phyloP scores from a whole-genome alignment of 225 moss, liverwort and hornwort species.

The Ulota crispa region DNA sequence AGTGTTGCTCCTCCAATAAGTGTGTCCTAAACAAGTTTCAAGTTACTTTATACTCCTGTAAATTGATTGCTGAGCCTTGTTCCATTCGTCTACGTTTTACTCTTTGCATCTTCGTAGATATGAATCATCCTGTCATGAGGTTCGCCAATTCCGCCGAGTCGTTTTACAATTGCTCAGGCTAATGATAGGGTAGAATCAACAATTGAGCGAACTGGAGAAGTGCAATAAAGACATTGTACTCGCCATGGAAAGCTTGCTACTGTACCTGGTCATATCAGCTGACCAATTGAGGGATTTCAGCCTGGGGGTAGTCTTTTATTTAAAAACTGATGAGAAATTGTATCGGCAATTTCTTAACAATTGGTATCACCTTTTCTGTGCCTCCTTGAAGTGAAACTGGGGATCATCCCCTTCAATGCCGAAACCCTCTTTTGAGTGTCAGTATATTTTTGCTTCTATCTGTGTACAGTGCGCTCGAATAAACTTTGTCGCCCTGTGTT shows the following conservation, averaged over 20 bases:
- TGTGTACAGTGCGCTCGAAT: no score
- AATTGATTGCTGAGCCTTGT: not conserved
- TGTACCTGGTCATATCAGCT: not conserved
- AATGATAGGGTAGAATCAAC: not conserved
- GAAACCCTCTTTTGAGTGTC: no score
- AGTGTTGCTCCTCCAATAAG: conserved; percentile 11
- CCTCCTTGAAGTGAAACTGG: no score
- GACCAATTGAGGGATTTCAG: not conserved
- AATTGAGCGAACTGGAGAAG: not conserved
- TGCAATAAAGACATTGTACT: not conserved
- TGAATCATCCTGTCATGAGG: not conserved
- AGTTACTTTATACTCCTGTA: conserved; percentile 20
- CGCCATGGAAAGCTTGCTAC: not conserved
- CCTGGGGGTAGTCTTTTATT: not conserved
- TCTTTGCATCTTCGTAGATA: not conserved
- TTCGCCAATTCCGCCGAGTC: not conserved
- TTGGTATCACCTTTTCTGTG: no score
- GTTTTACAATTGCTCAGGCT: not conserved
- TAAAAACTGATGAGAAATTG: not conserved
- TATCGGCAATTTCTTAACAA: not conserved
- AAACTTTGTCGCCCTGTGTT: no score
- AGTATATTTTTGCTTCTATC: no score
- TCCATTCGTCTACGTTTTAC: not conserved
- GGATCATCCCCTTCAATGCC: no score
- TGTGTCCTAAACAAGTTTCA: conserved; percentile 22